Evolutionary conservation across 2,329 filamentous ascomycete species (phyloP).

Genomic region (Aureobasidium sp.): DNA sequence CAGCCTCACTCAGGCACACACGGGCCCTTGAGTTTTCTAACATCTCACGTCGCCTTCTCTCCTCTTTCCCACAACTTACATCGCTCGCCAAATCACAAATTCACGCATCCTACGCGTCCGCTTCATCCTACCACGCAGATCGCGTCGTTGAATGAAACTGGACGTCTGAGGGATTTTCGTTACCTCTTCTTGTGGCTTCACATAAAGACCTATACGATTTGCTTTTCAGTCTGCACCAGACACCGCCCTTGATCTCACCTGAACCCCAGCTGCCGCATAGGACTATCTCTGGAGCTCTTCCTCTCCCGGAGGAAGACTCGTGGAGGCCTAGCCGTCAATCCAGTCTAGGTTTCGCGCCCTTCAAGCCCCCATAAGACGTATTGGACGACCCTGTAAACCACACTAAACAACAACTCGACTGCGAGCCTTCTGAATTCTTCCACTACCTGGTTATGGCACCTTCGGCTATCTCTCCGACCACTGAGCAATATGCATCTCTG

Average conservation of each 20-base stretch:
- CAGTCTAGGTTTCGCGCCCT: conserved; percentile 83
- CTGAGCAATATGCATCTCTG: conserved; percentile 29
- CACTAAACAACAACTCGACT: conserved; percentile 8
- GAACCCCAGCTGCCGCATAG: conserved; percentile 98
- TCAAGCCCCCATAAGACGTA: conserved; percentile 84
- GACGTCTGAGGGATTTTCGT: conserved; percentile 3
- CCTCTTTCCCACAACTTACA: background rate
- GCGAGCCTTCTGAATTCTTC: conserved; percentile 20
- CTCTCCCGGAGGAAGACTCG: conserved; percentile 99
- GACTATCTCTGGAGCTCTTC: conserved; percentile 96
- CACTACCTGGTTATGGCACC: conserved; percentile 61
- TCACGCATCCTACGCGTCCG: background rate
- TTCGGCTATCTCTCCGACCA: conserved; percentile 53
- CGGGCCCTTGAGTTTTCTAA: background rate
- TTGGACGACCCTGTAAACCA: conserved; percentile 22
- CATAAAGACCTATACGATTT: conserved; percentile 33
- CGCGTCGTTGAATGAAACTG: conserved; percentile 6
- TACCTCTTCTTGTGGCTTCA: conserved; percentile 29
- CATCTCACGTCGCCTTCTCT: background rate
- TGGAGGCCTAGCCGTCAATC: conserved; percentile 87
- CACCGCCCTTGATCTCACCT: conserved; percentile 49
- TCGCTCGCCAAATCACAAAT: background rate
- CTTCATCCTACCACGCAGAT: background rate
- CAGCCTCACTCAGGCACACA: background rate
- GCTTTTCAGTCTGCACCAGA: conserved; percentile 37